These are phyloP conservation scores for Plenodomus lindquistii DNA, from an alignment of 2,329 filamentous ascomycete genomes.

Conservation along the genomic window DNA sequence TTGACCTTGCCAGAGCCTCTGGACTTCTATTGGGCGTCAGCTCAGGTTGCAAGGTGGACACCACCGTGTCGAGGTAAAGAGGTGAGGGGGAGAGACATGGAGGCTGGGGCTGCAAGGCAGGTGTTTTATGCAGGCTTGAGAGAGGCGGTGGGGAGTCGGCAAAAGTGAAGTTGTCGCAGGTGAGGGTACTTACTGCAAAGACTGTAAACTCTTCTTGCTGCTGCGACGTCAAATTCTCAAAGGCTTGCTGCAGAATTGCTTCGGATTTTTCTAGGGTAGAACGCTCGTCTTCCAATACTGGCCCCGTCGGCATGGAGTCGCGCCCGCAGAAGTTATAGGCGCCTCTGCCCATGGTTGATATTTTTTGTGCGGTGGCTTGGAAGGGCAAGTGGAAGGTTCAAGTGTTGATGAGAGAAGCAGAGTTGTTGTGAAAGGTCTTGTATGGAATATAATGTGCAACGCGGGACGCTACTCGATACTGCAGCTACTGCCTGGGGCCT, in stretches of 20 bases:
- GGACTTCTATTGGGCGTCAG: constrained; percentile 13
- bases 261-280: background rate
- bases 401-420: background rate
- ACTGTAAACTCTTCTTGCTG: constrained; percentile 16
- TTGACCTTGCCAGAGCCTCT: constrained; percentile 2
- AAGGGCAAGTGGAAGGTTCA: background rate
- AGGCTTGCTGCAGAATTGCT: background rate
- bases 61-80: background rate
- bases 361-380: background rate
- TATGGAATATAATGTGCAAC: background rate
- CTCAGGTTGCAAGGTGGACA: no score
- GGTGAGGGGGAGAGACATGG: background rate
- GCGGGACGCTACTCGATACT: background rate
- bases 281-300: background rate
- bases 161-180: background rate
- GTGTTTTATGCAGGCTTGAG: background rate
- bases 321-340: constrained; percentile 1
- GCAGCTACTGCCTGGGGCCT: background rate
- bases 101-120: background rate
- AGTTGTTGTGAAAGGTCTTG: background rate
- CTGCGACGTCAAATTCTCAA: constrained; percentile 23
- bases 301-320: background rate
- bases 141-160: background rate
- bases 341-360: constrained; percentile 4
- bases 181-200: constrained; percentile 18